Evolutionary conservation across 2,329 filamentous ascomycete species (phyloP), one percentile per base, ranked within the genome.

Genomic region (Coniosporium tulheliwenetii): DNA sequence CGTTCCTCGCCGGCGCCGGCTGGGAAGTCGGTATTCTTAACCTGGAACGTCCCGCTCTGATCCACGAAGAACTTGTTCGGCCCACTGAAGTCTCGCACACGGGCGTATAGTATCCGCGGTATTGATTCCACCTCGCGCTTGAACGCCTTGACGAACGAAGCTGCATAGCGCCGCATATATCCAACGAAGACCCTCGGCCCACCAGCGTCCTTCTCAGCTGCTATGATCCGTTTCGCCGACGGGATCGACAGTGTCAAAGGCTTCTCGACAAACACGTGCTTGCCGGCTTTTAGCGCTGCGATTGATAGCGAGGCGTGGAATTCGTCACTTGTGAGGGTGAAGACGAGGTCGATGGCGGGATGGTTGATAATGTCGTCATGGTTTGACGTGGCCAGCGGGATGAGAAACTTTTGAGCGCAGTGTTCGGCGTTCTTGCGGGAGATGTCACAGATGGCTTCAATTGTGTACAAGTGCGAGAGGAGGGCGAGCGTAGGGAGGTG

Each of bases 101-200:
- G 59, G 0, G 69, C 75, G 47, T 79, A 79, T 14, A 65, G 55
- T 10, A 80, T 70, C 38, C 66, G 61, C 0, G 62, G 64, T 30
- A 77, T 64, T 0, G 53, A 55, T 0, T 59, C 65, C 0, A 79
- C 58, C 45, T 79, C 75, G 7, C 59, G 52, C 43, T 66, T 59
- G 34, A 78, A 64, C 0, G 70, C 66, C 16, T 71, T 62, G 0
- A 62, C 54, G 45, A 77, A 77, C 0, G 66, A 63, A 0, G 68
- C 56, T 0, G 76, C 74, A 48, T 77, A 77, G n/a, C 75, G 64
- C 14, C 76, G 61, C 63, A 75, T 76, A 41, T 72, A 75, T 2
- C 73, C 74, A 0, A 80, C 71, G 49, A 79, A 73, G 2, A 77
- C 63, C 29, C 53, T 61, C 4, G 57, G 59, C 0, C 62, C 65